These are phyloP conservation scores for Dendrobium nobile DNA, from an alignment of 106 monocot species.

Conservation along the genomic window DNA sequence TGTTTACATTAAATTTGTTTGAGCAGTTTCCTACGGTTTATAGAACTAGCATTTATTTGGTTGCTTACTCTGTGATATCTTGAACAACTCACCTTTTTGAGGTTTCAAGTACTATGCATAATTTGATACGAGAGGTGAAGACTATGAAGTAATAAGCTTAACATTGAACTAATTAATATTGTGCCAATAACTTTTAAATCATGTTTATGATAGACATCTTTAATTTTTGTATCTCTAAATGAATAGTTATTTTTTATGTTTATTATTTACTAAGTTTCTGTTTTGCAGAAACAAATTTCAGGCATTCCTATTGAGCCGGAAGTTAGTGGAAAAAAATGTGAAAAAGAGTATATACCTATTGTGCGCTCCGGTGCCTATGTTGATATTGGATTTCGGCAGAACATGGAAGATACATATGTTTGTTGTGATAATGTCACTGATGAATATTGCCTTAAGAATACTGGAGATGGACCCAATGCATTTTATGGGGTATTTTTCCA, in stretches of 20 bases:
- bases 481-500: conserved; percentile 72
- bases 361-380: conserved; percentile 79
- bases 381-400: conserved; percentile 63
- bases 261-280: neutral
- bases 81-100: neutral
- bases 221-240: neutral
- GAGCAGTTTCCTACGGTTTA: neutral
- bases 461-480: conserved; percentile 50
- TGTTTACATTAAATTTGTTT: neutral
- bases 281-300: conserved; percentile 29
- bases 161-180: neutral
- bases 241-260: neutral
- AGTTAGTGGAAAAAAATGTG: conserved; percentile 19
- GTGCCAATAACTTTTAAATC: neutral
- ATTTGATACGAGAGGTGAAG: neutral
- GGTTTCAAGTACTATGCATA: neutral
- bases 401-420: conserved; percentile 79
- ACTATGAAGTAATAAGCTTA: neutral
- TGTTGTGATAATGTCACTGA: conserved; percentile 61
- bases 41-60: neutral
- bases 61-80: neutral
- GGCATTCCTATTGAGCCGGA: conserved; percentile 33
- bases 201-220: neutral
- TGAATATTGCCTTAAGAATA: conserved; percentile 35
- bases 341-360: conserved; percentile 46